phyloP scores from a whole-genome alignment of 108 stramenopile genomes.

The Craspedostauros australis region DNA sequence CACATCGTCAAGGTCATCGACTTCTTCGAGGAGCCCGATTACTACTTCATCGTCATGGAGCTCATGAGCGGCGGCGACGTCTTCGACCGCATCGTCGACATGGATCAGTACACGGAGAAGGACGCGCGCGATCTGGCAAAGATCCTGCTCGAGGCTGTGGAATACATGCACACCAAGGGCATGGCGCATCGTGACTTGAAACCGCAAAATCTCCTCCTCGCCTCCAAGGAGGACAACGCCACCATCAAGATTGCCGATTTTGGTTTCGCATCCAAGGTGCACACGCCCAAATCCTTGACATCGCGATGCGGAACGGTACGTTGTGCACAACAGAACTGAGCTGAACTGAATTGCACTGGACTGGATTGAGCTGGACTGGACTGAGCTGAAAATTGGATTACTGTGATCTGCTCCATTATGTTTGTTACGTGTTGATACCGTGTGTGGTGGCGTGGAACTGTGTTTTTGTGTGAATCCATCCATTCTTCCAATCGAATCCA shows the following conservation, averaged over 20 bases:
- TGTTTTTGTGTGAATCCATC: too few relatives aligned
- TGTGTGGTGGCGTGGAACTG: too few relatives aligned
- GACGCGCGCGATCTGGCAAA: slow-evolving; percentile 85
- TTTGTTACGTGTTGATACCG: too few relatives aligned
- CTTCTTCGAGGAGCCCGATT: slow-evolving; percentile 82
- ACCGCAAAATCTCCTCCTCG: slow-evolving; percentile 90
- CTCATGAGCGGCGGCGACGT: slow-evolving; percentile 91
- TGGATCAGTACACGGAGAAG: slow-evolving; percentile 85
- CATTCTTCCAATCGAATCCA: too few relatives aligned
- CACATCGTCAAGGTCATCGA: slow-evolving; percentile 81
- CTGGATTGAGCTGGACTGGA: too few relatives aligned
- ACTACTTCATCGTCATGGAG: slow-evolving; percentile 90
- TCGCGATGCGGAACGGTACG: slow-evolving; percentile 77
- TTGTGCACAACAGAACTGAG: too few relatives aligned
- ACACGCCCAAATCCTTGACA: slow-evolving; percentile 70
- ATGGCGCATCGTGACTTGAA: slow-evolving; percentile 94
- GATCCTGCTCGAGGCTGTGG: slow-evolving; percentile 65
- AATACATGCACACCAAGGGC: slow-evolving; percentile 68
- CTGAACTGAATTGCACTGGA: too few relatives aligned
- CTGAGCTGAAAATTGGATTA: not conserved
- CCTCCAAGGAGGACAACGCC: slow-evolving; percentile 51
- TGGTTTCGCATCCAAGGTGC: slow-evolving; percentile 84
- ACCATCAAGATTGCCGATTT: slow-evolving; percentile 92
- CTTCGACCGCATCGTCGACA: slow-evolving; percentile 88
- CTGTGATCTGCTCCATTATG: not conserved